Evolutionary conservation across 768 basidiomycete genomes (phyloP).

Genomic region (Termitomyces bulborhizus): DNA sequence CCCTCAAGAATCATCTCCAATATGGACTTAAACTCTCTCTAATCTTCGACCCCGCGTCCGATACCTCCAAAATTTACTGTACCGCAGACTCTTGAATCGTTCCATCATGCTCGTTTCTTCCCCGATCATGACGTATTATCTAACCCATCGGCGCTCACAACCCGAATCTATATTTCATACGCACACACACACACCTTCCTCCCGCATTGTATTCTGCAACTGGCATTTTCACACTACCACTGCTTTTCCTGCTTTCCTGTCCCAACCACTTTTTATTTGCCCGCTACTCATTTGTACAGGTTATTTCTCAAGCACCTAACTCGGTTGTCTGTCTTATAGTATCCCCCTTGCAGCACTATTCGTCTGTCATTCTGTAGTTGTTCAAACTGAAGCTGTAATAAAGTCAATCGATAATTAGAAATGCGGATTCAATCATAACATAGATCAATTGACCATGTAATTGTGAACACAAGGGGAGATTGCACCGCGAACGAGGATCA

Average conservation of each 20-base stretch:
- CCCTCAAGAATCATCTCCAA: slow-evolving; percentile 16
- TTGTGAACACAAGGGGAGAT: too few species aligned
- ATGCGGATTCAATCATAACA: slow-evolving; percentile 5
- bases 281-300: slow-evolving; percentile 52
- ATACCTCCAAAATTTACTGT: slow-evolving; percentile 35
- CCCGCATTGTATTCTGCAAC: slow-evolving; percentile 67
- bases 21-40: slow-evolving; percentile 33
- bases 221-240: slow-evolving; percentile 54
- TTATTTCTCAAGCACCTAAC: slow-evolving; percentile 46
- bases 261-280: slow-evolving; percentile 34
- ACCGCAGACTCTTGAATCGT: slow-evolving; percentile 37
- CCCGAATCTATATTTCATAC: slow-evolving; percentile 28
- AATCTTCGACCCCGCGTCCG: slow-evolving; percentile 23
- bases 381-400: slow-evolving; percentile 48
- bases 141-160: slow-evolving; percentile 27
- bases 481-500: too few species aligned
- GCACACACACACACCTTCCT: slow-evolving; percentile 35
- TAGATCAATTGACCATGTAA: too few species aligned
- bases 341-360: slow-evolving; percentile 54
- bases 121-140: slow-evolving; percentile 17
- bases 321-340: slow-evolving; percentile 69
- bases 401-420: slow-evolving; percentile 40
- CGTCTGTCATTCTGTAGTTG: slow-evolving; percentile 70
- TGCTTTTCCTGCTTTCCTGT: slow-evolving; percentile 45
- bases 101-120: slow-evolving; percentile 31